Conservation (phyloP, 768 basidiomycete genomes). For the Inosperma sp. region DNA sequence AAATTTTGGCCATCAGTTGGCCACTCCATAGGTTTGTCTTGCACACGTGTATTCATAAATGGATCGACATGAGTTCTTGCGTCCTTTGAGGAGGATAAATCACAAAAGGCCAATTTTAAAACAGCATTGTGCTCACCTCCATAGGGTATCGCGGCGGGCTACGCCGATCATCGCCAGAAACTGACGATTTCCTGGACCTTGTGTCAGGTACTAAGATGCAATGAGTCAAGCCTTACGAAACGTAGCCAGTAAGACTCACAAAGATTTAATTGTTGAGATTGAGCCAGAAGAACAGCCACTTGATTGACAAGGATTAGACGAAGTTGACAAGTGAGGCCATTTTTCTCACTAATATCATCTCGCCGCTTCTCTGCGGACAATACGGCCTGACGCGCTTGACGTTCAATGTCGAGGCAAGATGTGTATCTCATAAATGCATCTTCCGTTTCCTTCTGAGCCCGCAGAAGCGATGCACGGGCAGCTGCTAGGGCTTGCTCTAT, state of each 20-base stretch:
- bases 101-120: background rate
- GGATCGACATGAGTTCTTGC: conserved; percentile 38
- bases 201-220: conserved; percentile 27
- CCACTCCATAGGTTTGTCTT: conserved; percentile 46
- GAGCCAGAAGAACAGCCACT: conserved; percentile 46
- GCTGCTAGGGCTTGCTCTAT: conserved; percentile 60
- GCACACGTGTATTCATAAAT: conserved; percentile 39
- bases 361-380: conserved; percentile 61
- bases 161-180: conserved; percentile 45
- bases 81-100: conserved; percentile 25
- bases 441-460: conserved; percentile 68
- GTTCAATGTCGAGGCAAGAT: conserved; percentile 61
- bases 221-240: conserved; percentile 15
- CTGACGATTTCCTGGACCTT: conserved; percentile 50
- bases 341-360: conserved; percentile 60
- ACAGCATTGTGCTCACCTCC: conserved; percentile 29
- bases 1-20: conserved; percentile 39
- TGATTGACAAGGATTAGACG: no score
- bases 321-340: no score
- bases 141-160: conserved; percentile 44
- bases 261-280: conserved; percentile 37
- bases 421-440: conserved; percentile 69
- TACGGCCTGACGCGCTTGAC: conserved; percentile 62
- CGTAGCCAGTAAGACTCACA: conserved; percentile 19
- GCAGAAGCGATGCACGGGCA: conserved; percentile 52